These are phyloP conservation scores for Panellus pusillus DNA, from an alignment of 768 basidiomycete genomes.

Conservation along the genomic window DNA sequence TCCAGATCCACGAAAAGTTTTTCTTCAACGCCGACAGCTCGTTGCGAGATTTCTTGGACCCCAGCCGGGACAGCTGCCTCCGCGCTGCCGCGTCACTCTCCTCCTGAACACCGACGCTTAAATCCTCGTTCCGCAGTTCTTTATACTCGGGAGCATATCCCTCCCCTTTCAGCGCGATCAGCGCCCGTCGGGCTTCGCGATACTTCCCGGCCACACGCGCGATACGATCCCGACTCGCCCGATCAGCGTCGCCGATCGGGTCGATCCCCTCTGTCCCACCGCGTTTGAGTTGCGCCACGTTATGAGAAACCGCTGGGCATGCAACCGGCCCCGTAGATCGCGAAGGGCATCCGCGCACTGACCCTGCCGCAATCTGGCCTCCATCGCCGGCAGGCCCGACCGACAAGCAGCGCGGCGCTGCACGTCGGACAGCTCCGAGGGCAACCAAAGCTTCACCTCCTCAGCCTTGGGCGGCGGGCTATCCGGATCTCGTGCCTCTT, in stretches of 20 bases:
- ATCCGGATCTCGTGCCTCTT: no score
- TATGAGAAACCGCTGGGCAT: conserved; percentile 6
- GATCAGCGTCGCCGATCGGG: conserved; percentile 8
- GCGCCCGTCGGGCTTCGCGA: not conserved
- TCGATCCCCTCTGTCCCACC: conserved; percentile 1
- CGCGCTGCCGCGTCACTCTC: not conserved
- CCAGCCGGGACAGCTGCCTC: not conserved
- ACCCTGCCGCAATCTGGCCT: no score
- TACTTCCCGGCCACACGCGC: not conserved
- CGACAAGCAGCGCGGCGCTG: no score
- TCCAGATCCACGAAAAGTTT: conserved; percentile 13
- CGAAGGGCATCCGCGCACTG: no score
- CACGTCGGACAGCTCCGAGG: no score
- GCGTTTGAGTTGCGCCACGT: conserved; percentile 3
- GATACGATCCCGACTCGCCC: conserved; percentile 9
- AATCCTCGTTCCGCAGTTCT: not conserved
- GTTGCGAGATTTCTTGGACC: not conserved
- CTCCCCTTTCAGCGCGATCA: not conserved
- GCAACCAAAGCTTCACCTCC: no score
- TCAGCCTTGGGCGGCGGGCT: no score
- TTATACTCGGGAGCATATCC: not conserved
- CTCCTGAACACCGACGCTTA: not conserved
- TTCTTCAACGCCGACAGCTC: not conserved
- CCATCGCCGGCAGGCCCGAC: no score
- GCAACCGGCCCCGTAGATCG: no score